Conservation (phyloP, 495 filamentous ascomycete genomes). For the Echria macrotheca region DNA sequence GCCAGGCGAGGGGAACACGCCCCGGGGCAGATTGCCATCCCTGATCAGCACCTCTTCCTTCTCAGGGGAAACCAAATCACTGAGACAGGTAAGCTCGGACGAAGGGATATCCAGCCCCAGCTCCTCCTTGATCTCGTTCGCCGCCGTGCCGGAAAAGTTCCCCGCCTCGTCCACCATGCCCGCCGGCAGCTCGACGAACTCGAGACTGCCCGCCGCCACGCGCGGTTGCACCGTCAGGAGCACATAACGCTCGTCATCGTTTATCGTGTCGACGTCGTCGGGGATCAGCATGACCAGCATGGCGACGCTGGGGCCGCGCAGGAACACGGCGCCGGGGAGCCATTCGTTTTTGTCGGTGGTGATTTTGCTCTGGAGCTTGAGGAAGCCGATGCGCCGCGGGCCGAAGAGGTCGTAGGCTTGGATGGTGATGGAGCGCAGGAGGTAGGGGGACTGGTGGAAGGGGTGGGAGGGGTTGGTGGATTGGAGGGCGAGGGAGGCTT, state of each 20-base stretch:
- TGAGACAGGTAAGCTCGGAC: slow-evolving; percentile 41
- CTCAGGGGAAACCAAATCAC: slow-evolving; percentile 56
- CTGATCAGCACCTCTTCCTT: slow-evolving; percentile 21
- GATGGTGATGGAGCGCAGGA: slow-evolving; percentile 62
- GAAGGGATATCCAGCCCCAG: slow-evolving; percentile 53
- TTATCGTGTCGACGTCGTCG: slow-evolving; percentile 48
- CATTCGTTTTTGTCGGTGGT: slow-evolving; percentile 56
- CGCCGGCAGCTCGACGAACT: slow-evolving; percentile 37
- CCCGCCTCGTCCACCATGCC: slow-evolving; percentile 74
- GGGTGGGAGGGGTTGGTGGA: slow-evolving; percentile 50
- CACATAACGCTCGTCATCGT: slow-evolving; percentile 49
- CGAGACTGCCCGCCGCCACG: slow-evolving; percentile 68
- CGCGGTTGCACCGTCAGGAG: slow-evolving; percentile 81
- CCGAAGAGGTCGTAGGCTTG: slow-evolving; percentile 73
- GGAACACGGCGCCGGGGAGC: slow-evolving; percentile 72
- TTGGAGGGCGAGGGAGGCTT: slow-evolving; percentile 60
- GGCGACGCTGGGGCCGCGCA: slow-evolving; percentile 74
- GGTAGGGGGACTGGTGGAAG: slow-evolving; percentile 67
- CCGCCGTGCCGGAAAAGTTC: slow-evolving; percentile 70
- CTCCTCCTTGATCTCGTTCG: slow-evolving; percentile 80
- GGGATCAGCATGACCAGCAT: slow-evolving; percentile 78
- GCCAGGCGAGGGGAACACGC: slow-evolving; percentile 70
- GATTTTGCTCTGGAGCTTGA: slow-evolving; percentile 67
- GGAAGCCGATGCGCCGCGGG: slow-evolving; percentile 60
- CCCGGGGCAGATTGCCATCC: slow-evolving; percentile 51